Evolutionary conservation across 208 protist species (phyloP).

Genomic region (Dictyostelium gargantuum): DNA sequence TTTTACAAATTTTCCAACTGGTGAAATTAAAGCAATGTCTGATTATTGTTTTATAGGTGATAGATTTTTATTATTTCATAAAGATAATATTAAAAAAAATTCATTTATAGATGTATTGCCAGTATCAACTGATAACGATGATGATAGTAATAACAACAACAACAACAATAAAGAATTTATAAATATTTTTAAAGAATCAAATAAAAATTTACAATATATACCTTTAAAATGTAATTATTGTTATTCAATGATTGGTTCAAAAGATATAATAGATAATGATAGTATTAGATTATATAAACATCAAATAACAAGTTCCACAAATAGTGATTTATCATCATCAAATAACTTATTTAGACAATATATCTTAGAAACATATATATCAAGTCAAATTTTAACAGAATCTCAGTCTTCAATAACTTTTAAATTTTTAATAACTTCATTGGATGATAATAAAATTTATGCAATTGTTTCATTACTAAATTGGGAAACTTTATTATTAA

Average conservation of each 20-base stretch:
- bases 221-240: constrained; percentile 19
- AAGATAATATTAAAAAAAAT: background rate
- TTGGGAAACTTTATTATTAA: constrained; percentile 44
- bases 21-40: background rate
- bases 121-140: background rate
- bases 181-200: background rate
- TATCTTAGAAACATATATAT: constrained; percentile 22
- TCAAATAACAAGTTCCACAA: background rate
- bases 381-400: background rate
- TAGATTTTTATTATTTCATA: constrained; percentile 12
- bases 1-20: background rate
- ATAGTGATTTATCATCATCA: background rate
- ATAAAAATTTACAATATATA: background rate
- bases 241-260: background rate
- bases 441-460: background rate
- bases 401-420: background rate
- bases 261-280: background rate
- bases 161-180: background rate
- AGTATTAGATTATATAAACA: constrained; percentile 41
- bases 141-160: background rate
- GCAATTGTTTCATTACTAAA: background rate
- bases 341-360: constrained; percentile 2
- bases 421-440: background rate
- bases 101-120: background rate
- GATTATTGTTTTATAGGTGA: constrained; percentile 22